A percentile compares a stretch with the other conserved stretches of the same genome.
phyloP scores from a whole-genome alignment of 257 asterid species.

The Solanum medicagineum region DNA sequence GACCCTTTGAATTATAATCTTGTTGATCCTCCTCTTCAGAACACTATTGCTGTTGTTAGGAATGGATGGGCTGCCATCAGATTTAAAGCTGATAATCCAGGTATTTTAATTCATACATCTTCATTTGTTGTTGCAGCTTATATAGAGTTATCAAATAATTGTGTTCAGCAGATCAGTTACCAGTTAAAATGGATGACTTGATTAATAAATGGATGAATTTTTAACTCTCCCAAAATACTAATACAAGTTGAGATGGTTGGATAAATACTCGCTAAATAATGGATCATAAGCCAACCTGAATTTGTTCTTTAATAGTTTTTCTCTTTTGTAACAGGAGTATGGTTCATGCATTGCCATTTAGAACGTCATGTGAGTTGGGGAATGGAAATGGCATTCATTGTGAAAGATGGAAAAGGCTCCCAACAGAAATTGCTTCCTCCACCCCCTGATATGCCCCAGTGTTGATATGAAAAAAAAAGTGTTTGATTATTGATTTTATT shows the following conservation, averaged over 20 bases:
- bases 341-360: conserved; percentile 28
- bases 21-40: conserved; percentile 9
- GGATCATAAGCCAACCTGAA: fast-evolving
- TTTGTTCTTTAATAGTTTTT: background rate
- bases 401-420: conserved; percentile 10
- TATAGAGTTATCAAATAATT: no score
- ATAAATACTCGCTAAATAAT: background rate
- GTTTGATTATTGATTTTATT: background rate
- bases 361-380: conserved; percentile 27
- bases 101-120: background rate
- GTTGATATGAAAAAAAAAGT: background rate
- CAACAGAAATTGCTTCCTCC: background rate
- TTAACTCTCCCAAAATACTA: no score
- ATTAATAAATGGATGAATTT: no score
- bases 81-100: conserved; percentile 10
- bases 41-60: conserved; percentile 4
- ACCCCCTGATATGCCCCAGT: background rate
- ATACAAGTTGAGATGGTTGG: no score
- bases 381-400: conserved; percentile 21
- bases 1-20: conserved; percentile 7
- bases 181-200: no score
- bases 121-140: background rate
- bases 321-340: conserved; percentile 1
- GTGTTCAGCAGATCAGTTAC: no score
- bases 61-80: conserved; percentile 14